Evolutionary conservation across 306 rosid genomes (phyloP), one percentile per base, ranked within the genome.

Genomic region (Nissolia schottii): DNA sequence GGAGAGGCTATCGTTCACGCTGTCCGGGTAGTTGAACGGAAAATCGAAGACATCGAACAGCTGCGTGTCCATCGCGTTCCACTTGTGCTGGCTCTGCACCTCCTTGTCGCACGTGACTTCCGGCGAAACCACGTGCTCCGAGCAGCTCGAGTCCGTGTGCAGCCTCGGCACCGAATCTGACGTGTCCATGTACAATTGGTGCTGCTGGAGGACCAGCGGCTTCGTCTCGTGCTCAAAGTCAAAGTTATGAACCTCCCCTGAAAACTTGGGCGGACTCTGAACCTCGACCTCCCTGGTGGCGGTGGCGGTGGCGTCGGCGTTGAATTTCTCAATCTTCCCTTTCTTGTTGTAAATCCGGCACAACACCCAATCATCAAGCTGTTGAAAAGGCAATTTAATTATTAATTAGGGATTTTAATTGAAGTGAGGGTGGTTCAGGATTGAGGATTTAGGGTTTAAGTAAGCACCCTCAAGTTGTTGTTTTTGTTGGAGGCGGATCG

Each of bases 291-390:
- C 29, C 4, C 6, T 4, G 3, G 16, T 18, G 14, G 16, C 2
- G 3, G 18, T 25, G 67, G 2, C 0, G 14, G 16, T 3, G 3
- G 18, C 19, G 67, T 2, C 0, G 2, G 8, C 2, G 25, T 80
- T 75, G 70, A 43, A 35, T 74, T 88, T 89, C 79, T 91, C 97
- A 27, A 87, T 66, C 50, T 75, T 78, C 1, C 97, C 97, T 57
- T 88, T 91, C 87, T 94, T 94, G 87, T 94, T 94, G 89, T 94
- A 94, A 13, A 94, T 91, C 49, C 97, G 85, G 41, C 99, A 94
- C 12, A 94, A 70, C 1, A 94, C 99, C 97, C 99, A 94, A 23
- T 94, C 99, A 71, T 94, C 97, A 71, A 94, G 87, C 99, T 94
- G 98, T n/a, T n/a, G n/a, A n/a, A n/a, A n/a, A n/a, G n/a, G n/a